Evolutionary conservation across 1,139 yeast genomes (phyloP), one percentile per base, ranked within the genome.

Genomic region (Nematodospora anomalae): DNA sequence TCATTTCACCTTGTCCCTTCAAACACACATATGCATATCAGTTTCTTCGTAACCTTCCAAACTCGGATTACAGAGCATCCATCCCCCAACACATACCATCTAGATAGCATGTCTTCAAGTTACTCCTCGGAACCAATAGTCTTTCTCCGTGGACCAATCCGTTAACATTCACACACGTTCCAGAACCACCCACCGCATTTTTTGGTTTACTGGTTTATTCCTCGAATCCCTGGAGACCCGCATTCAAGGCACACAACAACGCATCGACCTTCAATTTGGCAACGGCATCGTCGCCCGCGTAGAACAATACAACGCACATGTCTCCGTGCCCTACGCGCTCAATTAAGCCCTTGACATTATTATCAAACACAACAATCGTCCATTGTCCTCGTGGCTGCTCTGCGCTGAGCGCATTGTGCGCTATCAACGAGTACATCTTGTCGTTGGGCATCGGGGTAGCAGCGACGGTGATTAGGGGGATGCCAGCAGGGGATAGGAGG

Each of bases 371-470:
- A 37, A 68, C 44, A 4, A 60, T 48, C 6, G 57, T 57, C 75
- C 76, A 69, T 7, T 38, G 39, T 6, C 46, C 50, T n/a, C n/a
- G n/a, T n/a, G n/a, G n/a, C n/a, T n/a, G n/a, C n/a, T n/a, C n/a
- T n/a, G n/a, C n/a, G n/a, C n/a, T n/a, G 16, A 39, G 24, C 4
- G 38, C 23, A 25, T 62, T 67, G 38, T 65, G 58, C 2, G 73
- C 75, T 36, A 74, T 50, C 24, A 76, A 54, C n/a, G 76, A 64
- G 44, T 70, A 61, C 9, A 76, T 71, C 41, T 67, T 67, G 37
- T 62, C 64, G 39, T 74, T 78, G 16, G 60, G 46, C 11, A 44
- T 37, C 49, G 51, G n/a, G 44, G 44, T 29, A 44, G 45, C 23
- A 44, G 55, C 37, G 6, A 70, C 71, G 1, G 74, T 64, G 25